Base-by-base conservation (phyloP, 768 basidiomycete species). In the Tremella fuciformis region DNA sequence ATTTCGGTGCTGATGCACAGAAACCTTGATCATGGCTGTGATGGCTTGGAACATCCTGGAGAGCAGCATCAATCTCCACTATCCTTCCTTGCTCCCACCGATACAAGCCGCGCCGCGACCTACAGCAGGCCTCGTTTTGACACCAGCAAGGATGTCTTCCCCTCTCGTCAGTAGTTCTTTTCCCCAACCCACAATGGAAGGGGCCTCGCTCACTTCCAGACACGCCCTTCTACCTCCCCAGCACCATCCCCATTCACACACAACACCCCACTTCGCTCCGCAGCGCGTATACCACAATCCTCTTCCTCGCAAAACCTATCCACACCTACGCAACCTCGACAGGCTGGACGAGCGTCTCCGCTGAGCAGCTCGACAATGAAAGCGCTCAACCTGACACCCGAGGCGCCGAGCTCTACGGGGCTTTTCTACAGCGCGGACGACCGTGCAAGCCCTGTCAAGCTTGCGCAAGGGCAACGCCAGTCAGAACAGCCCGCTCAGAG, bases 31-130 rank as follows among this genome's bases (percentile, higher is more conserved):
- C 9, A 42, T 40, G 13, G 22, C 47, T 2, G 34, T 70, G 13
- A 46, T 64, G 7, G 4, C 62, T 13, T 70, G 51, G 49, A 70
- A 70, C 53, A 64, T 66, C 11, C 21, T 63, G 37, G 68, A 70
- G 51, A 52, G 62, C 3, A 37, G 22, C 16, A 38, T 64, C 15
- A 58, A 60, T 6, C 52, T 69, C n/a, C 52, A 58, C 22, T 59
- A 58, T n/a, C 65, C 62, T 13, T 48, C 22, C 6, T 34, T 42
- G 24, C 40, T 26, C 1, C 42, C 53, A 13, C 24, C 40, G 19
- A 39, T 58, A 1, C 18, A 62, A 21, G 38, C 38, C 7, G 26
- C 29, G 4, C 29, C 29, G 29, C 29, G 11, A 34, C 29, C 29
- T 11, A 34, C 50, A 18, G 15, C 41, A 39, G 60, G 57, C n/a